phyloP scores from a whole-genome alignment of 257 asterid genomes.

The Eucommia ulmoides region DNA sequence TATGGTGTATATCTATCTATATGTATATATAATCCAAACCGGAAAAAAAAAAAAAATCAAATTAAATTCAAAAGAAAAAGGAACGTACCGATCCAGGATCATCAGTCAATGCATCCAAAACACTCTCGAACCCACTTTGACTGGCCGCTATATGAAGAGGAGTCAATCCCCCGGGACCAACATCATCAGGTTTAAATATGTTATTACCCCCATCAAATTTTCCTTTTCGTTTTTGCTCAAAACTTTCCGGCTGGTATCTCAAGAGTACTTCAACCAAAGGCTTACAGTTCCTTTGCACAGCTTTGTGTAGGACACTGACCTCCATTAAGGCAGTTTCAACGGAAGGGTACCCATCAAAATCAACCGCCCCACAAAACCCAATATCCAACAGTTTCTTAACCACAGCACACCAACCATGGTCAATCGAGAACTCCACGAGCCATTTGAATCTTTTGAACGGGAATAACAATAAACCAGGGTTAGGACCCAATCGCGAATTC shows the following conservation, averaged over 20 bases:
- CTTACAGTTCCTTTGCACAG: conserved; percentile 50
- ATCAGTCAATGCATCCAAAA: conserved; percentile 57
- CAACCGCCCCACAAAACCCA: conserved; percentile 29
- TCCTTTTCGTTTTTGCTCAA: conserved; percentile 6
- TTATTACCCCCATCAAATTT: conserved; percentile 9
- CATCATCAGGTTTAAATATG: conserved; percentile 56
- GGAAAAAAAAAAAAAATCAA: no score
- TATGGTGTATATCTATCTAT: no score
- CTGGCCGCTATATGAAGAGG: conserved; percentile 77
- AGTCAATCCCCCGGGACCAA: conserved; percentile 71
- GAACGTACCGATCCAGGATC: conserved; percentile 60
- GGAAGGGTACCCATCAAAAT: conserved; percentile 24
- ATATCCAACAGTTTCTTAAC: conserved; percentile 44
- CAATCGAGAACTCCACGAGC: conserved; percentile 66
- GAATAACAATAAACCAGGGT: no score
- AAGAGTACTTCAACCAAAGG: conserved; percentile 53
- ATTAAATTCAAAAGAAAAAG: not conserved
- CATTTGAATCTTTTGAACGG: conserved; percentile 52
- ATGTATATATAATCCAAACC: no score
- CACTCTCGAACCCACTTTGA: conserved; percentile 33
- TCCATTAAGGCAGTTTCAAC: conserved; percentile 31
- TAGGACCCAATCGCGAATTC: no score
- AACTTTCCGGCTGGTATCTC: conserved; percentile 26
- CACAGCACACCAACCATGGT: conserved; percentile 79
- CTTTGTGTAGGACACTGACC: conserved; percentile 59